Evolutionary conservation across 495 filamentous ascomycete genomes (phyloP).

Genomic region (Tuber borchii): DNA sequence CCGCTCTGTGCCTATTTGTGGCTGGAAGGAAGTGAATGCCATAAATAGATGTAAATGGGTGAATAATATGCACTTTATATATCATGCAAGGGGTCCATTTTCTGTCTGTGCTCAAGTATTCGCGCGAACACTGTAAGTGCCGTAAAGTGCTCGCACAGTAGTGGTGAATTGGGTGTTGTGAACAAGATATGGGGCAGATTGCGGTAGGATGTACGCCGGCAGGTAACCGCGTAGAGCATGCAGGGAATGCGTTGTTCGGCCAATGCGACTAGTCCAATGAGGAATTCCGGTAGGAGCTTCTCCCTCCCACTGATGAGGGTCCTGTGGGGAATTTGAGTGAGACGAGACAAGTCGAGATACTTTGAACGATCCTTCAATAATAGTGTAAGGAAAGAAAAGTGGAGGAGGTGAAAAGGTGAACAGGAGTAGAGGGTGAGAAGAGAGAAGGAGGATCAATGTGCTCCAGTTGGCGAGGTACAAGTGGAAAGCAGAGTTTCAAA

Average conservation of each 20-base stretch:
- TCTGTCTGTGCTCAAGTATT: background rate
- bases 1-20: background rate
- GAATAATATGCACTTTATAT: constrained; percentile 1
- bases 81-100: background rate
- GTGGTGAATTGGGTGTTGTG: background rate
- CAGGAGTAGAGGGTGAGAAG: background rate
- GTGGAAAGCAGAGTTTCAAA: background rate
- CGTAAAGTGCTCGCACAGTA: background rate
- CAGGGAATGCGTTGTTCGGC: constrained; percentile 3
- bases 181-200: background rate
- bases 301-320: background rate
- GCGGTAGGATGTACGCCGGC: background rate
- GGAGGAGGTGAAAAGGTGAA: background rate
- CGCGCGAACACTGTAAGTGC: background rate
- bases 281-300: background rate
- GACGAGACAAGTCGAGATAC: constrained; percentile 1
- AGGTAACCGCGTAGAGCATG: background rate
- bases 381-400: background rate
- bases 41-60: background rate
- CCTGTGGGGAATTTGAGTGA: background rate
- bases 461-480: background rate
- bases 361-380: background rate
- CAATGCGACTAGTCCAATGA: background rate
- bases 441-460: background rate
- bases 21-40: background rate